A percentile compares a stretch with the other conserved stretches of the same genome.
phyloP scores from a whole-genome alignment of 495 filamentous ascomycete species.

The Aspergillus cristatus region DNA sequence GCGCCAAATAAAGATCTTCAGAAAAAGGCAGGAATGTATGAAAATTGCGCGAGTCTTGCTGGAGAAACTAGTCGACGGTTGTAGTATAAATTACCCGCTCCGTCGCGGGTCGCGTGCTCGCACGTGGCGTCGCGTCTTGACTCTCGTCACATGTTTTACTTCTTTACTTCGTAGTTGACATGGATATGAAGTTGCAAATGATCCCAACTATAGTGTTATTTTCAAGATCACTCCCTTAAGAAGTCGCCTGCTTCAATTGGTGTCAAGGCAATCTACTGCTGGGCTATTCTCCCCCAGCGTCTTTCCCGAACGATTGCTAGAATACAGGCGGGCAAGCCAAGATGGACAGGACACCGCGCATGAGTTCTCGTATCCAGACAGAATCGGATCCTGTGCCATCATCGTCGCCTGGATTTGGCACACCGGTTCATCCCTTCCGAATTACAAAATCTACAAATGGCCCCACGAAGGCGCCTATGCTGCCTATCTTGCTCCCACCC shows the following conservation, averaged over 20 bases:
- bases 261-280: no score
- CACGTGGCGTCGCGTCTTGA: conserved; percentile 6
- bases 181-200: background rate
- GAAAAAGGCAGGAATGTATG: no score
- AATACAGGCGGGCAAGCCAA: no score
- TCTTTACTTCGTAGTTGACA: no score
- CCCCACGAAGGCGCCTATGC: conserved; percentile 58
- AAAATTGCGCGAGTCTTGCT: no score
- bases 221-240: no score
- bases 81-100: no score
- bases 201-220: background rate
- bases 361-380: conserved; percentile 14
- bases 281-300: no score
- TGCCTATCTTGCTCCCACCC: conserved; percentile 82
- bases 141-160: no score
- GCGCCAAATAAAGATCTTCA: no score
- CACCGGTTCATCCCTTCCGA: conserved; percentile 63
- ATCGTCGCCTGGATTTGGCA: conserved; percentile 83
- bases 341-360: background rate
- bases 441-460: conserved; percentile 33
- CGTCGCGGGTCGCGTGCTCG: conserved; percentile 7
- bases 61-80: no score
- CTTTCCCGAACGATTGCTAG: no score
- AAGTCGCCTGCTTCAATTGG: background rate
- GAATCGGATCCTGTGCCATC: conserved; percentile 59